phyloP scores from a whole-genome alignment of 2,329 filamentous ascomycete genomes.

The Didymella pinodella region DNA sequence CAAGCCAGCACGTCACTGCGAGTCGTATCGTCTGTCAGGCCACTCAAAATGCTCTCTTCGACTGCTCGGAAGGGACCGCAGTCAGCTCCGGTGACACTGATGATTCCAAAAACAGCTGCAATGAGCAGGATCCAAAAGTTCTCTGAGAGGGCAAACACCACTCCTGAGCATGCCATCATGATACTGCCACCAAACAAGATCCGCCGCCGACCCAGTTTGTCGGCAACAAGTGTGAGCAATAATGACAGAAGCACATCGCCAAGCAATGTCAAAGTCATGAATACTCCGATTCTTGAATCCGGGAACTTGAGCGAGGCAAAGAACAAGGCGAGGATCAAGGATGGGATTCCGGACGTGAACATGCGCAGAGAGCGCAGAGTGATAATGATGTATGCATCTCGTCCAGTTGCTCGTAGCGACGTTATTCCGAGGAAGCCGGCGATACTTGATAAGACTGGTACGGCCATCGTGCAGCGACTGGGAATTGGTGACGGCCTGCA shows the following conservation, averaged over 20 bases:
- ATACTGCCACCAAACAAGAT: slow-evolving; percentile 47
- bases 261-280: slow-evolving; percentile 53
- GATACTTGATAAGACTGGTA: slow-evolving; percentile 31
- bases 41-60: slow-evolving; percentile 49
- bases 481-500: neutral
- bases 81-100: slow-evolving; percentile 48
- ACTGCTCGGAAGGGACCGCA: slow-evolving; percentile 48
- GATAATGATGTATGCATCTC: slow-evolving; percentile 56
- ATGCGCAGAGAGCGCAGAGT: slow-evolving; percentile 44
- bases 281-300: slow-evolving; percentile 49
- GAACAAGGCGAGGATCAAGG: slow-evolving; percentile 51
- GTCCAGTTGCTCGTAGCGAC: slow-evolving; percentile 44
- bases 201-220: slow-evolving; percentile 46
- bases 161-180: slow-evolving; percentile 50
- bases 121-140: slow-evolving; percentile 51
- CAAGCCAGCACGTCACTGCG: slow-evolving; percentile 51
- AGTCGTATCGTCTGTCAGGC: slow-evolving; percentile 46
- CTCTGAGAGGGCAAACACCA: slow-evolving; percentile 46
- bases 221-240: slow-evolving; percentile 50
- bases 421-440: slow-evolving; percentile 43
- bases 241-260: slow-evolving; percentile 51
- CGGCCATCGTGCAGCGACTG: slow-evolving; percentile 24
- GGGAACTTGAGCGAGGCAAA: slow-evolving; percentile 48
- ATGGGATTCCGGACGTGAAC: slow-evolving; percentile 49
- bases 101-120: slow-evolving; percentile 51